Conservation (phyloP, 768 basidiomycete genomes). For the Kwoniella sp. region DNA sequence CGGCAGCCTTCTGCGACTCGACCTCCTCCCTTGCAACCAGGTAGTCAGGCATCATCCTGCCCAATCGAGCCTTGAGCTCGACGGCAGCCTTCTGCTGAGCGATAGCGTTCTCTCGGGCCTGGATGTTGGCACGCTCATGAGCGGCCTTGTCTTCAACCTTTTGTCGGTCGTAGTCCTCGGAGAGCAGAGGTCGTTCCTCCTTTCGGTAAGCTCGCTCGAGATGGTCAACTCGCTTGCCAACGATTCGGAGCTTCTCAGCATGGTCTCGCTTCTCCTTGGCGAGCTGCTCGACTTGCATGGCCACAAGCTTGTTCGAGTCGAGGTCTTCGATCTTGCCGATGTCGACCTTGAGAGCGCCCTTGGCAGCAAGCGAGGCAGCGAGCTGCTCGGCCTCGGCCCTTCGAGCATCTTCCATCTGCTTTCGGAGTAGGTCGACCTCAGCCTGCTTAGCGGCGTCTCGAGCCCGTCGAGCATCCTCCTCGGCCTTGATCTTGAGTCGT, state of each 20-base stretch:
- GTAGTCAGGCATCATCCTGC: constrained; percentile 75
- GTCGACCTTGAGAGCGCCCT: constrained; percentile 70
- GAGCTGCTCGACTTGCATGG: constrained; percentile 87
- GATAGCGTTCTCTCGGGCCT: constrained; percentile 64
- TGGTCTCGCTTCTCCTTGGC: constrained; percentile 95
- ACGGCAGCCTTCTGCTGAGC: constrained; percentile 68
- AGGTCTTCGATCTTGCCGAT: constrained; percentile 77
- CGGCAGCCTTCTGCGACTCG: constrained; percentile 65
- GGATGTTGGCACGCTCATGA: constrained; percentile 66
- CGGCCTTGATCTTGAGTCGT: constrained; percentile 63
- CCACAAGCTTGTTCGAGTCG: constrained; percentile 83
- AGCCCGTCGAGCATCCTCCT: constrained; percentile 69
- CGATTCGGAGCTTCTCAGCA: constrained; percentile 75
- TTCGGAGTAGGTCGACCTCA: constrained; percentile 60
- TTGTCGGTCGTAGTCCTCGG: constrained; percentile 81
- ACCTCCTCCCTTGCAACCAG: constrained; percentile 62
- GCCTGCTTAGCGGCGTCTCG: constrained; percentile 65
- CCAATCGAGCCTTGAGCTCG: constrained; percentile 72
- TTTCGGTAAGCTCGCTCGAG: constrained; percentile 91
- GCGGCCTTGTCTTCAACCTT: constrained; percentile 73
- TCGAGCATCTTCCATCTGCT: constrained; percentile 70
- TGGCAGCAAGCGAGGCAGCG: constrained; percentile 77
- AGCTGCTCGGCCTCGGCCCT: constrained; percentile 85
- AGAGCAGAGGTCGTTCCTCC: constrained; percentile 83
- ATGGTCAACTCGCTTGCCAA: constrained; percentile 89